A percentile compares a stretch with the other conserved stretches of the same genome.
Conservation (phyloP, 805 yeast genomes). For the Ogataea allantospora region DNA sequence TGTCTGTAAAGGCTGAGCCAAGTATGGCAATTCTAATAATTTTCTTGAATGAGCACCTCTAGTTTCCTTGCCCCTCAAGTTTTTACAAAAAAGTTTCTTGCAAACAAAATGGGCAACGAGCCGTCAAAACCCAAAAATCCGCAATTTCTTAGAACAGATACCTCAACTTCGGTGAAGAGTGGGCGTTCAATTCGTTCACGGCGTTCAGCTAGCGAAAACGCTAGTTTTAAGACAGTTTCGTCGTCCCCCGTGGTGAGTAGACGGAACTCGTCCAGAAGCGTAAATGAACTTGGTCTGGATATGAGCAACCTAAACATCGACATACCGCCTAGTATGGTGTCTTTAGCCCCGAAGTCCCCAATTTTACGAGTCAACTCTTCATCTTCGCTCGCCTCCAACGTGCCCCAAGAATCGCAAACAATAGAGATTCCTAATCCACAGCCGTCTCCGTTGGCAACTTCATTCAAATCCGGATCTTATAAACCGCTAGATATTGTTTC, state of each 20-base stretch:
- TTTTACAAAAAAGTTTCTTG: constrained; percentile 7
- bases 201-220: constrained; percentile 24
- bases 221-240: constrained; percentile 22
- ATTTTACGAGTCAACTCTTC: constrained; percentile 33
- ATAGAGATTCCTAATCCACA: constrained; percentile 9
- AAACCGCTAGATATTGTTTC: constrained; percentile 1
- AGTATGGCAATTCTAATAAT: no score
- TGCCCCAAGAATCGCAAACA: constrained; percentile 8
- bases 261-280: constrained; percentile 26
- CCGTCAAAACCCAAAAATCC: constrained; percentile 32
- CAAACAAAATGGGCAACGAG: constrained; percentile 34
- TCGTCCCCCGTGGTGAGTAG: constrained; percentile 29
- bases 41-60: background rate
- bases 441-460: constrained; percentile 10
- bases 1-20: no score
- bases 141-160: constrained; percentile 32
- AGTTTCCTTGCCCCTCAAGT: constrained; percentile 12
- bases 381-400: constrained; percentile 23
- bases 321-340: constrained; percentile 36
- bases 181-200: constrained; percentile 31
- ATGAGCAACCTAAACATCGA: constrained; percentile 20
- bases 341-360: constrained; percentile 34
- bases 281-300: constrained; percentile 19
- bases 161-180: constrained; percentile 31
- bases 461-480: constrained; percentile 9